Base-by-base conservation (phyloP, 495 filamentous ascomycete species). In the Penicillium arizonense region DNA sequence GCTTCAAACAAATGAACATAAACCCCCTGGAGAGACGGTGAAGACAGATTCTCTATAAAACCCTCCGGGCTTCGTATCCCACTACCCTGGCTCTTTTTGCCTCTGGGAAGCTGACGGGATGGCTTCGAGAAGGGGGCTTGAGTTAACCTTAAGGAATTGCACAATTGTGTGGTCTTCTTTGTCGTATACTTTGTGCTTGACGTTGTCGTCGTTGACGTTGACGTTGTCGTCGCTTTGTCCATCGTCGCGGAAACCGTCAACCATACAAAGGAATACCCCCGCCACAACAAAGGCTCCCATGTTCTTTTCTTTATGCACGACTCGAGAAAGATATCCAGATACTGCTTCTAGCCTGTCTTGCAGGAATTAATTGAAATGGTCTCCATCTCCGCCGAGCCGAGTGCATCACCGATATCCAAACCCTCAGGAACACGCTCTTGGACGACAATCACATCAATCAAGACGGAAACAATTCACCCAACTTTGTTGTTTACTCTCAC, bases 241-340 rank as follows among this genome's bases (percentile, higher is more conserved):
- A 36, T 47, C 36, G 21, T 37, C 33, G 13, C 23, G 13, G 23
- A 26, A 8, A 16, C 13, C 7, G 2, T n/a, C 12, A 18, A 18
- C 10, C 44, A 36, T 37, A 48, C 24, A 48, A 48, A 48, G 46
- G 24, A 35, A 48, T 48, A 24, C 21, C 37, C 30, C 37, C 30
- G 4, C 5, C 38, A 38, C 36, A 6, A 20, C 39, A 26, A 30
- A n/a, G 38, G 48, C n/a, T 20, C 38, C 37, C 28, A 50, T 50
- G 48, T 50, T 26, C 28, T 38, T 23, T 47, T 36, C 21, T 42
- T 43, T 32, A 30, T 24, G 23, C 33, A 32, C 28, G 20, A 41
- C 37, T 50, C 28, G 32, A 13, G 20, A 33, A 43, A 8, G 3
- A 14, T 11, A 38, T 7, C 21, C 37, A 50, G 45, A 47, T 37